Percentiles rank a stretch among this genome's conserved stretches.
phyloP scores from a whole-genome alignment of 192 early-diverging fungal species.

The Jimgerdemannia flammicorona region DNA sequence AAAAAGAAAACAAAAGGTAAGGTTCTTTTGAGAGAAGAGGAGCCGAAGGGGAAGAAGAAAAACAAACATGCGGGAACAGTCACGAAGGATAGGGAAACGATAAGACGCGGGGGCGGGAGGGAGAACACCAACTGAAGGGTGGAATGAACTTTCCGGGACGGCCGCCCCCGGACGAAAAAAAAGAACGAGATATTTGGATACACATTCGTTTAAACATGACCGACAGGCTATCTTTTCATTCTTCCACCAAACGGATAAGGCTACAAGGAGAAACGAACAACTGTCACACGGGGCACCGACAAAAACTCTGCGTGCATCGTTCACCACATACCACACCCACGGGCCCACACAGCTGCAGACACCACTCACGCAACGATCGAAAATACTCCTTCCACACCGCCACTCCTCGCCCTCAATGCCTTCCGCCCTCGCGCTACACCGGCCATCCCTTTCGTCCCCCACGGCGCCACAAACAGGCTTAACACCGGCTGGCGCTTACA shows the following conservation, averaged over 20 bases:
- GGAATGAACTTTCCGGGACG: no score
- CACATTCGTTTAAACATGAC: not conserved
- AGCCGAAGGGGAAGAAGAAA: not conserved
- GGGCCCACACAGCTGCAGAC: no score
- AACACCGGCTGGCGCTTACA: slow-evolving; percentile 41
- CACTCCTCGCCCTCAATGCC: not conserved
- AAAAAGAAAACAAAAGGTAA: not conserved
- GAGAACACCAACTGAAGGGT: no score
- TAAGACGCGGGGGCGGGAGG: not conserved
- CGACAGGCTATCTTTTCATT: not conserved
- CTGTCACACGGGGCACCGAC: no score
- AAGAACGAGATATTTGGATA: not conserved
- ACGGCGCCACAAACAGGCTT: not conserved
- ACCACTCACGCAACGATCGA: no score
- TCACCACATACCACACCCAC: no score
- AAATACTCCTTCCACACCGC: no score
- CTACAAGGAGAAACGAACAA: not conserved
- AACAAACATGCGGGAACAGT: not conserved
- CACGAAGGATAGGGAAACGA: not conserved
- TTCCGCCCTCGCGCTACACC: not conserved
- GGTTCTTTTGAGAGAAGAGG: not conserved
- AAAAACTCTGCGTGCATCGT: no score
- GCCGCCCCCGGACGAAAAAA: not conserved
- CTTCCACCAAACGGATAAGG: not conserved
- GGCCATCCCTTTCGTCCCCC: not conserved